phyloP scores from a whole-genome alignment of 805 yeast genomes.

The Ogataea philodendri region DNA sequence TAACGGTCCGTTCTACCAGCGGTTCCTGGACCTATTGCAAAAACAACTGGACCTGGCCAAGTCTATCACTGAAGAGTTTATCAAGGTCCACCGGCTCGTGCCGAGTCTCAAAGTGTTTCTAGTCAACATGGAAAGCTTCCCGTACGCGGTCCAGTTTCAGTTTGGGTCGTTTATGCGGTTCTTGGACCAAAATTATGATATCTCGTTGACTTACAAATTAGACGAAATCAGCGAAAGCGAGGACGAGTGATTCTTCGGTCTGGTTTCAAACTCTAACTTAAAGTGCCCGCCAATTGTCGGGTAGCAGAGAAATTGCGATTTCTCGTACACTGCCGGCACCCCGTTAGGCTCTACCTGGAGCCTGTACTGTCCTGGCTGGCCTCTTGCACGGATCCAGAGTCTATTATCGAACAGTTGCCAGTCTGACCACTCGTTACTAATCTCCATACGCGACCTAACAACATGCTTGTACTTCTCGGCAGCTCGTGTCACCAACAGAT shows the following conservation, averaged over 20 bases:
- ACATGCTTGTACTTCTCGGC: slow-evolving; percentile 4
- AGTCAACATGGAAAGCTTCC: slow-evolving; percentile 12
- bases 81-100: slow-evolving; percentile 9
- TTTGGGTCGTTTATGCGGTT: slow-evolving; percentile 14
- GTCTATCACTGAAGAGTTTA: slow-evolving; percentile 32
- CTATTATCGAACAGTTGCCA: slow-evolving; percentile 17
- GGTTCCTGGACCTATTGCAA: slow-evolving; percentile 34
- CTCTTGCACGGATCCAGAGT: slow-evolving; percentile 10
- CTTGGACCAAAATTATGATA: slow-evolving; percentile 13
- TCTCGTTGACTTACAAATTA: slow-evolving; percentile 15
- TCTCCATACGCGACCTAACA: neutral
- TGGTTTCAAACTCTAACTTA: slow-evolving; percentile 2
- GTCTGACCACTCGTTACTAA: slow-evolving; percentile 9
- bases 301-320: neutral
- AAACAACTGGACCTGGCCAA: slow-evolving; percentile 38
- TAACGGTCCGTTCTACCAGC: slow-evolving; percentile 28
- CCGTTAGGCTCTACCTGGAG: slow-evolving; percentile 10
- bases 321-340: slow-evolving; percentile 2
- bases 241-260: slow-evolving; percentile 2
- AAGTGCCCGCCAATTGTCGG: slow-evolving; percentile 1
- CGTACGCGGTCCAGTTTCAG: slow-evolving; percentile 14
- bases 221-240: slow-evolving; percentile 8
- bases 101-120: slow-evolving; percentile 16
- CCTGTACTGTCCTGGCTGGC: slow-evolving; percentile 8
- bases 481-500: slow-evolving; percentile 12